These are phyloP conservation scores for Lunasporangiospora selenospora DNA, from an alignment of 192 early-diverging fungal species.

Conservation along the genomic window DNA sequence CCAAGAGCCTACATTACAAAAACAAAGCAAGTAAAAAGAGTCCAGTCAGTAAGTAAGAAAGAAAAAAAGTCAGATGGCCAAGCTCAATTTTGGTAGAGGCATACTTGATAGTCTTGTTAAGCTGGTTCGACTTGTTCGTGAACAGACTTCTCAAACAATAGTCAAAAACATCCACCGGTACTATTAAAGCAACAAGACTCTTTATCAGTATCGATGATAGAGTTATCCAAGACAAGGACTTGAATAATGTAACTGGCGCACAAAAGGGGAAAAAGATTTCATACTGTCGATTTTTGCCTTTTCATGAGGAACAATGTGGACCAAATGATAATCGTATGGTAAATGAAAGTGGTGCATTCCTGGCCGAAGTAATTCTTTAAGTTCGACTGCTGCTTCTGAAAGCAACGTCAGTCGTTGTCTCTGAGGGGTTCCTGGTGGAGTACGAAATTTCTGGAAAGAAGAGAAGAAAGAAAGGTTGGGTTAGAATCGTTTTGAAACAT, in stretches of 20 bases:
- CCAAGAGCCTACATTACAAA: conserved; percentile 41
- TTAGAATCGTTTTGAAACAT: too few species aligned
- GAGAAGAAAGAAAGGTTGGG: too few species aligned
- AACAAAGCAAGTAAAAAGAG: background rate
- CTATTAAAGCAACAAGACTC: conserved; percentile 11
- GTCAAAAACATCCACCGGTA: conserved; percentile 26
- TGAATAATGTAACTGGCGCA: too few species aligned
- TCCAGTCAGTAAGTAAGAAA: background rate
- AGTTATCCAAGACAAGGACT: too few species aligned
- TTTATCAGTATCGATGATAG: too few species aligned
- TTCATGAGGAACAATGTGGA: conserved; percentile 22
- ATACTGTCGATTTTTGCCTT: conserved; percentile 36
- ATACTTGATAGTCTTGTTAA: conserved; percentile 43
- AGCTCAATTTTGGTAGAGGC: background rate
- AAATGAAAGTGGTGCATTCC: conserved; percentile 10
- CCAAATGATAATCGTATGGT: conserved; percentile 32
- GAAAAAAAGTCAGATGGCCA: background rate
- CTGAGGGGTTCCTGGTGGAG: conserved; percentile 14
- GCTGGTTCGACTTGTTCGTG: conserved; percentile 30
- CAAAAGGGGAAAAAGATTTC: too few species aligned
- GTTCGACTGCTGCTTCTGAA: conserved; percentile 35
- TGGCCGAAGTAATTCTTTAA: conserved; percentile 11
- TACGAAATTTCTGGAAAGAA: conserved; percentile 23
- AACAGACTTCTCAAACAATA: conserved; percentile 37
- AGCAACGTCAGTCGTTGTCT: conserved; percentile 15